These are phyloP conservation scores for Rhizoctonia solani DNA, from an alignment of 1,284 basidiomycete genomes.

Conservation along the genomic window DNA sequence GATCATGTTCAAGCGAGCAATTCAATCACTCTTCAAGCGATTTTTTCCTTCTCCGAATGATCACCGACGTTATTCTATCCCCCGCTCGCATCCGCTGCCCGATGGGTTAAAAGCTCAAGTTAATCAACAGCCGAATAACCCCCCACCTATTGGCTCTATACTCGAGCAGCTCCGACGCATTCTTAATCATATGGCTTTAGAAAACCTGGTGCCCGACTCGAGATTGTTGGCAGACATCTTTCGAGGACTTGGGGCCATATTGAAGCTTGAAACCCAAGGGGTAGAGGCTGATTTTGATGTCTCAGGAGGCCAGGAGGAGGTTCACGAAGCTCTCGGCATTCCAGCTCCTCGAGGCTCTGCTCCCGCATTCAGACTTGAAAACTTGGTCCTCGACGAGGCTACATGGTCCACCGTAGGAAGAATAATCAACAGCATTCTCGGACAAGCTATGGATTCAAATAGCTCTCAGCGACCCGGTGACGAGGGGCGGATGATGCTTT, in stretches of 20 bases:
- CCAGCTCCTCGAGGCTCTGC: neutral
- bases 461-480: neutral
- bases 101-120: neutral
- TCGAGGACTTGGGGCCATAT: conserved; percentile 26
- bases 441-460: neutral
- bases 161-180: conserved; percentile 2
- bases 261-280: conserved; percentile 29
- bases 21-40: conserved; percentile 24
- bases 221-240: conserved; percentile 26
- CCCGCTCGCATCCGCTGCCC: neutral
- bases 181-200: conserved; percentile 1
- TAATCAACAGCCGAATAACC: neutral
- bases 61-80: conserved; percentile 8
- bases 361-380: conserved; percentile 21
- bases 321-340: neutral
- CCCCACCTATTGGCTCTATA: neutral
- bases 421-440: conserved; percentile 13
- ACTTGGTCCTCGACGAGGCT: conserved; percentile 14
- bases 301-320: neutral
- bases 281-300: neutral
- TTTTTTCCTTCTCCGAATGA: conserved; percentile 5
- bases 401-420: conserved; percentile 14
- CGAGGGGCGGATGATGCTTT: conserved; percentile 10
- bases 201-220: conserved; percentile 9
- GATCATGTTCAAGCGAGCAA: conserved; percentile 19